Base-by-base conservation (phyloP, 1,139 yeast species). In the Yamadazyma epiphylla region DNA sequence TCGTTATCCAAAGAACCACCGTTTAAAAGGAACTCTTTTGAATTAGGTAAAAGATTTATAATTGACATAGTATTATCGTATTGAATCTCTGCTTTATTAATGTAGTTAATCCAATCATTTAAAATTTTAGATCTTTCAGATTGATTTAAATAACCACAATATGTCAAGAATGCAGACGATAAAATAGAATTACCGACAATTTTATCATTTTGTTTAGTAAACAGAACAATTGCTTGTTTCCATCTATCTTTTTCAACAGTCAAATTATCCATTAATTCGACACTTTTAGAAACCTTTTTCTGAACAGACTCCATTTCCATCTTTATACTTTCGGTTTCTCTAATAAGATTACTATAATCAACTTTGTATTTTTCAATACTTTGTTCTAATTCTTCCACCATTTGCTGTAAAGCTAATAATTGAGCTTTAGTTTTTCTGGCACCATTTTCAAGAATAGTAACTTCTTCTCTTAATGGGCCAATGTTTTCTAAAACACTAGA, bases 321-420 rank as follows among this genome's bases (percentile, higher is more conserved):
- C 51, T 84, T 88, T 29, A 88, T 78, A 22, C 65, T 61, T 49
- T 91, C 96, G 0, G 86, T 73, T 24, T 86, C 91, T 35, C 95
- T 64, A 26, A 91, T 87, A 22, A 84, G 60, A 7, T 58, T 63
- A 28, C 94, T 85, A 51, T 91, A 91, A 11, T 70, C 73, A 9
- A 62, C 68, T 42, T 87, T 86, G 42, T 80, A 85, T 2, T 51
- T 46, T 29, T 79, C 87, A 37, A 91, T 86, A 31, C 82, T 78
- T 10, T 53, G 64, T 41, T 83, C 81, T 23, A 89, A 60, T 46
- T 89, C 96, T 0, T 47, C 54, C 16, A 89, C 83, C 94, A 89
- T 86, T 36, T 84, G 81, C 25, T 78, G 77, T 26, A 89, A 81
- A 0, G 94, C 95, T 26, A 71, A 65, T n/a, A 86, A 66, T 46